phyloP scores from a whole-genome alignment of 768 basidiomycete genomes.

The Leccinum barrowsii region DNA sequence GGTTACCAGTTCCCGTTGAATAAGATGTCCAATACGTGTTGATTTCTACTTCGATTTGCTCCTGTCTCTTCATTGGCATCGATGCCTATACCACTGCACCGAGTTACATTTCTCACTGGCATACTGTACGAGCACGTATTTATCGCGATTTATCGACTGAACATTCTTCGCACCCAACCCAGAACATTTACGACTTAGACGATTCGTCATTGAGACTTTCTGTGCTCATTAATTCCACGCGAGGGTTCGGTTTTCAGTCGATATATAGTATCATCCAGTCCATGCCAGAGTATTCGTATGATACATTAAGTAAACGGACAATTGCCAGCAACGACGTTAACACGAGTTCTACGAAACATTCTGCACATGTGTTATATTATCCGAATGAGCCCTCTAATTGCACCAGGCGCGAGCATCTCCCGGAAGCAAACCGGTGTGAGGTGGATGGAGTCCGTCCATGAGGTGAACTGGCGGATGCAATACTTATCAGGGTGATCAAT shows the following conservation, averaged over 20 bases:
- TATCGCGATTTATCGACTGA: slow-evolving; percentile 26
- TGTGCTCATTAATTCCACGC: not conserved
- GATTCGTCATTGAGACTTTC: not conserved
- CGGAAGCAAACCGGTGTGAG: not conserved
- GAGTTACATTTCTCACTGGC: slow-evolving; percentile 14
- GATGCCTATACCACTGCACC: slow-evolving; percentile 16
- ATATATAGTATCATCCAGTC: slow-evolving; percentile 2
- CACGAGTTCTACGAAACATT: not conserved
- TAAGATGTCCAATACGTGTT: slow-evolving; percentile 27
- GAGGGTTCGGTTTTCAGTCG: not conserved
- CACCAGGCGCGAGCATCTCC: not conserved
- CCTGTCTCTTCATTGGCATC: slow-evolving; percentile 5
- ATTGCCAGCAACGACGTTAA: not conserved
- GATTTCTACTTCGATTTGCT: slow-evolving; percentile 7
- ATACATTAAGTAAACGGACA: slow-evolving; percentile 6
- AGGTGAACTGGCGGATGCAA: not conserved
- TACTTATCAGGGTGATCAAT: not conserved
- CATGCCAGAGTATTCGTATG: slow-evolving; percentile 2
- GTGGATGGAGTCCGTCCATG: not conserved
- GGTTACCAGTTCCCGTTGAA: slow-evolving; percentile 78
- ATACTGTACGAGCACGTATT: slow-evolving; percentile 25
- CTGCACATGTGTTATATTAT: not conserved
- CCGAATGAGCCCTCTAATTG: not conserved
- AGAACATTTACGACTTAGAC: slow-evolving; percentile 16
- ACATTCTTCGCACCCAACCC: slow-evolving; percentile 7